Base-by-base conservation (phyloP, 2,329 filamentous ascomycete genomes). In the Aspergillus versicolor region DNA sequence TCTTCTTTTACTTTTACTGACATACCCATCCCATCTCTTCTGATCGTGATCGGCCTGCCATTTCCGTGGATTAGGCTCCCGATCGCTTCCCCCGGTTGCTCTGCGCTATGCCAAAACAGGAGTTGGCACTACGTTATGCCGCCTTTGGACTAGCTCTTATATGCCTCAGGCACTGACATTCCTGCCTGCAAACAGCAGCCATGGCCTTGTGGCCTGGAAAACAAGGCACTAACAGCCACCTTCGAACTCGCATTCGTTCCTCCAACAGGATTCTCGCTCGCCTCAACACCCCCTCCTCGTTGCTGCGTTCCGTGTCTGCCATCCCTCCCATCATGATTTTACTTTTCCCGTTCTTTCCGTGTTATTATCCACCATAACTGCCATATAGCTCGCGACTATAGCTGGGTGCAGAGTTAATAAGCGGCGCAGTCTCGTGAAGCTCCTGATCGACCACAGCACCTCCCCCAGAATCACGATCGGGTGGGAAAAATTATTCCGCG, bases 401-500 rank as follows among this genome's bases (percentile, higher is more conserved):
- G 27, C 42, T 43, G 3, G n/a, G 17, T 38, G 17, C 34, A 52
- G 11, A 50, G 34, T 17, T 34, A 52, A n/a, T 44, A 15, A 51
- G 30, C 15, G 40, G n/a, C 32, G 44, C 22, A 45, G 41, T 42
- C 24, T 42, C 17, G 3, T 30, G 22, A 42, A 37, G 38, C 11
- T 48, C 52, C 40, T 48, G 40, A 44, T 52, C 37, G 22, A 40
- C 38, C 40, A 44, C 24, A 42, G 30, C 38, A 38, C 41, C 53
- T 51, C 49, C 54, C 54, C 54, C 54, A 56, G 54, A 57, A 41
- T 40, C 17, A 34, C 46, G 54, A 49, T 40, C 55, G 55, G 55
- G 45, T 50, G 50, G 55, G 55, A 57, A 57, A 57, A 57, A 57
- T 50, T 49, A 57, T 57, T 57, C 50, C n/a, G 55, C 55, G 55